Conservation (phyloP, 768 basidiomycete genomes). For the Collybia nuda region DNA sequence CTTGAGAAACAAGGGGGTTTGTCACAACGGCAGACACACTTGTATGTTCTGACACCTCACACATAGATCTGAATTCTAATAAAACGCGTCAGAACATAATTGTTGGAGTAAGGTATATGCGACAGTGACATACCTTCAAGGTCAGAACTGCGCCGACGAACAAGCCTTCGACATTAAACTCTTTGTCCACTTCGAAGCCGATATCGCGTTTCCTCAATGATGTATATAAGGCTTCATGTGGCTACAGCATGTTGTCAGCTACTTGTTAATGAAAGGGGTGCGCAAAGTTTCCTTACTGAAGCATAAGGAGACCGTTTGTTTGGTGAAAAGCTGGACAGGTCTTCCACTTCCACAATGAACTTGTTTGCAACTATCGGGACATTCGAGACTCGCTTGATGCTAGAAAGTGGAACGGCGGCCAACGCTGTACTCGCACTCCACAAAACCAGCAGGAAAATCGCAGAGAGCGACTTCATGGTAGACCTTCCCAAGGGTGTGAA, state of each 20-base stretch:
- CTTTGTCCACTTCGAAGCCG: constrained; percentile 44
- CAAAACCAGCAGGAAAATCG: constrained; percentile 24
- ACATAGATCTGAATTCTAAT: constrained; percentile 25
- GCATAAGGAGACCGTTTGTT: constrained; percentile 29
- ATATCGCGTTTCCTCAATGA: constrained; percentile 43
- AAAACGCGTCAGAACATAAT: background rate
- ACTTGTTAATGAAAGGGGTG: too few relatives aligned
- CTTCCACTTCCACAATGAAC: constrained; percentile 59
- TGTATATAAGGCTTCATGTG: constrained; percentile 51
- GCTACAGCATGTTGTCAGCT: constrained; percentile 24
- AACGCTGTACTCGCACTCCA: constrained; percentile 23
- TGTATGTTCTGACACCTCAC: background rate
- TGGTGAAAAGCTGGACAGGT: constrained; percentile 28
- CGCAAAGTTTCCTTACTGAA: constrained; percentile 15
- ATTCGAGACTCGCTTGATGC: constrained; percentile 35
- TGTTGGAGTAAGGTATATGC: background rate
- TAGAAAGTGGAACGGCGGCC: constrained; percentile 33
- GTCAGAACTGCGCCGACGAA: constrained; percentile 61
- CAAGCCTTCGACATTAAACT: constrained; percentile 50
- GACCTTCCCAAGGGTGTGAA: constrained; percentile 7
- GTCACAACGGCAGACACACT: too few relatives aligned
- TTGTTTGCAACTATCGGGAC: constrained; percentile 43
- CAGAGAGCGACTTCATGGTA: constrained; percentile 33
- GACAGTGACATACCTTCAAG: constrained; percentile 33
- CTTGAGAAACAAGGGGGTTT: background rate